Evolutionary conservation across 1,284 basidiomycete species (phyloP).

Genomic region (Vanrija sp.): DNA sequence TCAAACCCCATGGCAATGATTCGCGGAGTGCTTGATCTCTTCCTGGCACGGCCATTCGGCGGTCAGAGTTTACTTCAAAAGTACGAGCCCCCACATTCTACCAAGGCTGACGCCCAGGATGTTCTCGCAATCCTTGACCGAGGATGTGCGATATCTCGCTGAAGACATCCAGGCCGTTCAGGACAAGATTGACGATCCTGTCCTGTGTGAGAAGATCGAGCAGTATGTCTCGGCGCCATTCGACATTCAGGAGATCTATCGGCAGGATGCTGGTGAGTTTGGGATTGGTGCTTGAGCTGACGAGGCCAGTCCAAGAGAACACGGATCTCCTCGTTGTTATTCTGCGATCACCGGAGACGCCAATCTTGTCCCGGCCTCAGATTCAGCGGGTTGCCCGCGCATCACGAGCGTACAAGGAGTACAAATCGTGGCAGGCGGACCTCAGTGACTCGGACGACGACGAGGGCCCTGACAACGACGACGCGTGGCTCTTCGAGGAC

Average conservation of each 20-base stretch:
- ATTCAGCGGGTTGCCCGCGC: slow-evolving; percentile 72
- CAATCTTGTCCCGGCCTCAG: slow-evolving; percentile 67
- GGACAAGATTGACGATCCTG: slow-evolving; percentile 81
- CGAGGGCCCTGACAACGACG: slow-evolving; percentile 83
- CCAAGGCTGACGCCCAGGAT: slow-evolving; percentile 58
- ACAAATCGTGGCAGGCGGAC: slow-evolving; percentile 61
- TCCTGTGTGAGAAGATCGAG: slow-evolving; percentile 82
- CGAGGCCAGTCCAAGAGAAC: slow-evolving; percentile 60
- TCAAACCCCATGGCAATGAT: slow-evolving; percentile 98
- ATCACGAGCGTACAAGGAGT: slow-evolving; percentile 69
- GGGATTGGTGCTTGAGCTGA: neutral
- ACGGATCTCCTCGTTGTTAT: slow-evolving; percentile 78
- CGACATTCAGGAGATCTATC: slow-evolving; percentile 79
- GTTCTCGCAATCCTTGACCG: slow-evolving; percentile 86
- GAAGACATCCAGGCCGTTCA: slow-evolving; percentile 82
- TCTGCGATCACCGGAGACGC: slow-evolving; percentile 74
- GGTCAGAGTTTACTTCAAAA: slow-evolving; percentile 78
- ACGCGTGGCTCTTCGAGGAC: slow-evolving; percentile 93
- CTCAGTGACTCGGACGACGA: slow-evolving; percentile 84
- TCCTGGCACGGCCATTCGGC: slow-evolving; percentile 96
- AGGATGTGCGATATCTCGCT: slow-evolving; percentile 78
- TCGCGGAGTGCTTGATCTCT: slow-evolving; percentile 82
- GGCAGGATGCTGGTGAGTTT: slow-evolving; percentile 67
- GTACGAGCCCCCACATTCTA: neutral
- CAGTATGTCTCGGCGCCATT: slow-evolving; percentile 79